phyloP scores from a whole-genome alignment of 345 rosid genomes.

The Eucalyptus cloeziana region DNA sequence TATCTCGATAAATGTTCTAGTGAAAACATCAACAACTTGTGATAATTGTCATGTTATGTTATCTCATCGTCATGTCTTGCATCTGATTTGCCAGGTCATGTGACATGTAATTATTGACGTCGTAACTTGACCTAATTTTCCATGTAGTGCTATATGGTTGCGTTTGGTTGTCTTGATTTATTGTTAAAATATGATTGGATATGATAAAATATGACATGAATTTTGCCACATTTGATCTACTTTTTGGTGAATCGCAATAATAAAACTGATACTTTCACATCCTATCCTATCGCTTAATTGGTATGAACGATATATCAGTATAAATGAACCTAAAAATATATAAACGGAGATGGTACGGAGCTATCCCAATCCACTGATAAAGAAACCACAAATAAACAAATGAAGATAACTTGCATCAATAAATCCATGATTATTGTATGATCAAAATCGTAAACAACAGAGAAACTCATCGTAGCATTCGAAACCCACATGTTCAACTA shows the following conservation, averaged over 20 bases:
- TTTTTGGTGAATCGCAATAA: neutral
- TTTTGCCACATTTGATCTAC: neutral
- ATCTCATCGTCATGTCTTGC: neutral
- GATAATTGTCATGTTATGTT: neutral
- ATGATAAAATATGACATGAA: neutral
- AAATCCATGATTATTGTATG: neutral
- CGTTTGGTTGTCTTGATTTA: too few relatives aligned
- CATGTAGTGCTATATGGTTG: too few relatives aligned
- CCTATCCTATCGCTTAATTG: rapidly evolving
- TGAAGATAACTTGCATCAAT: neutral
- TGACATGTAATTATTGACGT: neutral
- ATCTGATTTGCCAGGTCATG: neutral
- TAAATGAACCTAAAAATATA: neutral
- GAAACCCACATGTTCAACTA: neutral
- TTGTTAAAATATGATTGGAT: neutral
- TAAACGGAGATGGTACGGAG: neutral
- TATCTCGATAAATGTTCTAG: neutral
- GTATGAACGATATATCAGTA: neutral
- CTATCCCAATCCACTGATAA: neutral
- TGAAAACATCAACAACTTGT: neutral
- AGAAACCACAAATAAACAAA: neutral
- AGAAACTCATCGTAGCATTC: neutral
- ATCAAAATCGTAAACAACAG: neutral
- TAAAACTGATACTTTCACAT: neutral
- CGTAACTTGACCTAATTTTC: too few relatives aligned